Evolutionary conservation across 306 rosid species (phyloP), one percentile per base, ranked within the genome.

Genomic region (Bauhinia variegata): DNA sequence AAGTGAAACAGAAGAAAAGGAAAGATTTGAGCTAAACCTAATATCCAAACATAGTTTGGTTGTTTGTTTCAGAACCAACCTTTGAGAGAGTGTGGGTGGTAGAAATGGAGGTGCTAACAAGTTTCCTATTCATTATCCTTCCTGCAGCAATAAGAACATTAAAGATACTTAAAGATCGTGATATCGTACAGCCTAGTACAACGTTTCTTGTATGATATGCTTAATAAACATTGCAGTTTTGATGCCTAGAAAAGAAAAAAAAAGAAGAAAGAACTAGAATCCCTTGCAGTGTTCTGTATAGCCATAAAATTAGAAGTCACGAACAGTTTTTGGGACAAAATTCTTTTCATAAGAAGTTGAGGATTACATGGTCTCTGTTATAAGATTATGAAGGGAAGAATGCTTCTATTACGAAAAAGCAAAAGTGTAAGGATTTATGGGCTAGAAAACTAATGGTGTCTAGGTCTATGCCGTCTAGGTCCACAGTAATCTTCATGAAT

Each of bases 401-500:
- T 50, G 63, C 6, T 59, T 42, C 13, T 51, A 14, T 67, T 8
- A 17, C 49, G 47, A 43, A 65, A 46, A 44, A 49, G 69, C 53
- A 47, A 59, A 8, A 39, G 31, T 9, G 54, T 33, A n/a, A 31
- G 48, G 39, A 11, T 11, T 14, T 28, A 5, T 18, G 14, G 7
- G 54, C 50, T 42, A 68, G 6, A 44, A 37, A 83, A 37, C 79
- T 80, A 87, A 60, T 87, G 82, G 71, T 87, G 91, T 55, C 67
- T 80, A 74, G 87, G 57, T 80, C 70, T 79, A 68, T 85, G 91
- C 5, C 70, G 70, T 73, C 86, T 83, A 86, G 89, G 91, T 77
- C 89, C 87, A 64, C 64, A 85, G 67, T 88, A 85, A 83, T 88
- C 95, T 85, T 85, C 95, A 69, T 88, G 89, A 81, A 88, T 67